A percentile compares a stretch with the other conserved stretches of the same genome.
phyloP scores from a whole-genome alignment of 2,329 filamentous ascomycete genomes.

The Aspergillus arachidicola region DNA sequence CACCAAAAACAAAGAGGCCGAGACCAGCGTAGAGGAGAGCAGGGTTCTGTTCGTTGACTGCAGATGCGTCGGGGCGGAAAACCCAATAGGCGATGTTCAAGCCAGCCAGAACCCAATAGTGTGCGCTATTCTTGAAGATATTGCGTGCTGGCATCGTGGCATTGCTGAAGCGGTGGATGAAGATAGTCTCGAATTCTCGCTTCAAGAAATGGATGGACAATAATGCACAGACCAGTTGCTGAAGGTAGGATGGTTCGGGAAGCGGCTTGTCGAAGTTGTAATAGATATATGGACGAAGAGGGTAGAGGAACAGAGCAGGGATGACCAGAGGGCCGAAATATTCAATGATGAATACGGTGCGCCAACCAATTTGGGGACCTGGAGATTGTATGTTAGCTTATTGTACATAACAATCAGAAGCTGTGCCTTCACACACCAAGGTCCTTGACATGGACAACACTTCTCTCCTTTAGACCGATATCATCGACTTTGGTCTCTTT shows the following conservation, averaged over 20 bases:
- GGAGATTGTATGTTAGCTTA: conserved; percentile 23
- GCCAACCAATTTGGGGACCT: conserved; percentile 91
- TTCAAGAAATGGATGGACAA: conserved; percentile 86
- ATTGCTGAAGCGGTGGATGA: conserved; percentile 91
- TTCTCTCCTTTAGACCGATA: conserved; percentile 61
- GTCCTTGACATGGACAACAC: conserved; percentile 83
- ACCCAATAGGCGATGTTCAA: conserved; percentile 80
- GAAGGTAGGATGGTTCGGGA: conserved; percentile 62
- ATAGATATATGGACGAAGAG: conserved; percentile 74
- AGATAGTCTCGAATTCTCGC: conserved; percentile 91
- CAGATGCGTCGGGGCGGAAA: conserved; percentile 73
- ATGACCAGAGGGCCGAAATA: conserved; percentile 91
- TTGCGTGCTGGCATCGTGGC: conserved; percentile 90
- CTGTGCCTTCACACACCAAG: conserved; percentile 64
- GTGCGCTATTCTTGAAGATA: conserved; percentile 91
- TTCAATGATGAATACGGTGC: conserved; percentile 91
- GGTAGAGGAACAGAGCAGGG: conserved; percentile 72
- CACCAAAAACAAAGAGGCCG: conserved; percentile 73
- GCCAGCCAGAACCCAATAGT: conserved; percentile 90
- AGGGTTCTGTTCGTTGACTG: conserved; percentile 55
- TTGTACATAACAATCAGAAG: conserved; percentile 1
- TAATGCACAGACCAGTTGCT: conserved; percentile 73
- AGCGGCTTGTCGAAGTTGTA: conserved; percentile 51
- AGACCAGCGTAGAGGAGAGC: conserved; percentile 68
- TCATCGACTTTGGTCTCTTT: conserved; percentile 55